phyloP scores from a whole-genome alignment of 2,329 filamentous ascomycete genomes.

The Tolypocladium sp. region DNA sequence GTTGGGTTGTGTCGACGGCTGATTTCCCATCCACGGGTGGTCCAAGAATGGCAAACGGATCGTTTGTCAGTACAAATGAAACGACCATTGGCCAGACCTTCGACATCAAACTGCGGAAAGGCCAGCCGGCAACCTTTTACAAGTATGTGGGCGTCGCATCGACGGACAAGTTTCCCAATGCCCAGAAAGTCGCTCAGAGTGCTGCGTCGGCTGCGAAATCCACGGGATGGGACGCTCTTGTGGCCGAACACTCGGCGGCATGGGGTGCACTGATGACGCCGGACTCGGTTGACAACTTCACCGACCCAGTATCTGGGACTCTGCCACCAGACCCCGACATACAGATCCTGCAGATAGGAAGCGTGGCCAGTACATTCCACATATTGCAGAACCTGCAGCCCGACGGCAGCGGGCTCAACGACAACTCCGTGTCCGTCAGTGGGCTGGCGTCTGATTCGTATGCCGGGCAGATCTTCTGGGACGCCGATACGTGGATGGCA shows the following conservation, averaged over 20 bases:
- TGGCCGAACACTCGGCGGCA: constrained; percentile 47
- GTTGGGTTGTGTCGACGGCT: constrained; percentile 37
- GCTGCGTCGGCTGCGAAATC: constrained; percentile 37
- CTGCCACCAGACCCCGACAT: constrained; percentile 48
- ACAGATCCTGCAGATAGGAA: constrained; percentile 41
- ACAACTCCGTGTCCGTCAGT: constrained; percentile 14
- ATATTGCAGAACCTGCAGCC: constrained; percentile 44
- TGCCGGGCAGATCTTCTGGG: constrained; percentile 19
- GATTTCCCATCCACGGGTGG: constrained; percentile 32
- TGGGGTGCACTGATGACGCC: constrained; percentile 54
- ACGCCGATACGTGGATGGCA: constrained; percentile 19
- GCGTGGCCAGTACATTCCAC: constrained; percentile 46
- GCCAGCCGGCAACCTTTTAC: constrained; percentile 43
- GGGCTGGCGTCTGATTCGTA: constrained; percentile 18
- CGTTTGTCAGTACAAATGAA: constrained; percentile 42
- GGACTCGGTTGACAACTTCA: constrained; percentile 55
- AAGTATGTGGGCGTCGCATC: constrained; percentile 65
- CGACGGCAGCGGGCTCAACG: constrained; percentile 30
- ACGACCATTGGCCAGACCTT: constrained; percentile 58
- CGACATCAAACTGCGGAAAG: constrained; percentile 40
- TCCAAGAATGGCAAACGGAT: constrained; percentile 8
- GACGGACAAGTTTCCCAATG: constrained; percentile 55
- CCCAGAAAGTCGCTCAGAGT: constrained; percentile 42
- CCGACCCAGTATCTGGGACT: constrained; percentile 39
- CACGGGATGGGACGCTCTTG: constrained; percentile 44